Conservation (phyloP, 2,329 filamentous ascomycete genomes). For the Talaromyces atroroseus region DNA sequence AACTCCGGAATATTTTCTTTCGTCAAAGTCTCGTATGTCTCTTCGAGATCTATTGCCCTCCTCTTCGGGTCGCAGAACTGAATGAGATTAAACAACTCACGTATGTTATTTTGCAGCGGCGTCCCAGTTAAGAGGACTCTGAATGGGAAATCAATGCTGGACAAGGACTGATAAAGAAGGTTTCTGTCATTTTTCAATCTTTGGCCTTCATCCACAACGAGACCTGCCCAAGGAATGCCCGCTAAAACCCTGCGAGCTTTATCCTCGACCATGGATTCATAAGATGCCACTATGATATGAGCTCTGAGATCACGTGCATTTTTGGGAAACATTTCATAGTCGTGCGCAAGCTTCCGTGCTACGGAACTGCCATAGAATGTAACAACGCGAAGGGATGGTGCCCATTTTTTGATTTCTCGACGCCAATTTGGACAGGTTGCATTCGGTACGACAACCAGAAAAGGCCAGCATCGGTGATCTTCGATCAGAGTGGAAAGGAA, state of each 20-base stretch:
- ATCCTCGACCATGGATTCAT: slow-evolving; percentile 77
- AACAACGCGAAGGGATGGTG: slow-evolving; percentile 78
- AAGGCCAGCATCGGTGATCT: slow-evolving; percentile 75
- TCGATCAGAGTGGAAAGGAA: slow-evolving; percentile 70
- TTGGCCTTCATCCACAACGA: slow-evolving; percentile 94
- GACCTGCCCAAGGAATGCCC: slow-evolving; percentile 71
- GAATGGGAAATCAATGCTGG: slow-evolving; percentile 70
- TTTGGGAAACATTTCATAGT: slow-evolving; percentile 77
- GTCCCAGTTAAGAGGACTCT: slow-evolving; percentile 82
- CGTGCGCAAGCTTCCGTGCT: slow-evolving; percentile 69
- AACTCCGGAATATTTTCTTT: slow-evolving; percentile 75
- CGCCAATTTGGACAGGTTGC: slow-evolving; percentile 97
- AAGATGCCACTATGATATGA: slow-evolving; percentile 91
- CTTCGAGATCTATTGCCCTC: slow-evolving; percentile 67
- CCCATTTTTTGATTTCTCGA: slow-evolving; percentile 91
- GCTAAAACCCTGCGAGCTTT: slow-evolving; percentile 61
- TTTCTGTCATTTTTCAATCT: slow-evolving; percentile 90
- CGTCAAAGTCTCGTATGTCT: slow-evolving; percentile 70
- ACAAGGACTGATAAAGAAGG: slow-evolving; percentile 69
- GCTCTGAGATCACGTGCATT: slow-evolving; percentile 64
- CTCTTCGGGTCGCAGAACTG: slow-evolving; percentile 78
- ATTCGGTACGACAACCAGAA: slow-evolving; percentile 88
- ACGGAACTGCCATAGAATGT: slow-evolving; percentile 77
- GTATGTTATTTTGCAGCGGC: slow-evolving; percentile 76
- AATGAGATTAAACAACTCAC: slow-evolving; percentile 92